Conservation (phyloP, 192 early-diverging fungal genomes). For the Gonapodya prolifera region DNA sequence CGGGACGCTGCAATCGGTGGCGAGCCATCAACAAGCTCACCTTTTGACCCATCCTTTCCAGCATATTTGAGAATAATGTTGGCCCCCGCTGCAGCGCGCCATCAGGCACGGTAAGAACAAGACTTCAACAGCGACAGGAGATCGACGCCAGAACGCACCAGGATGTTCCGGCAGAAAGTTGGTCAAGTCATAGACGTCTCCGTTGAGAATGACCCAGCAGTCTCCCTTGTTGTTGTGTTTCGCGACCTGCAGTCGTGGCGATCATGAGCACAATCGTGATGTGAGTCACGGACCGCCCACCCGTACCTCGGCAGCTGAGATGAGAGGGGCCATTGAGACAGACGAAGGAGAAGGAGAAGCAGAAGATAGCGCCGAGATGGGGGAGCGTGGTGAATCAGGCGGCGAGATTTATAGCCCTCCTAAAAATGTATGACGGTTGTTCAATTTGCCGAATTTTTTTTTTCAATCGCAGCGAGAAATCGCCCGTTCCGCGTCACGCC, state of each 20-base stretch:
- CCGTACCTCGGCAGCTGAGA: background rate
- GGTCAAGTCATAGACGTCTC: conserved; percentile 26
- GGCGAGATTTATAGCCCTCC: no score
- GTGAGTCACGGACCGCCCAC: background rate
- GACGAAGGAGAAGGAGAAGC: no score
- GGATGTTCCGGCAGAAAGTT: conserved; percentile 38
- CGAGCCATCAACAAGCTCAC: background rate
- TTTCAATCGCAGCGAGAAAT: no score
- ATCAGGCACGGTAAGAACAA: background rate
- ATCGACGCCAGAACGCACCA: conserved; percentile 8
- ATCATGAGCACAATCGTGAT: background rate
- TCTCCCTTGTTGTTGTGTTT: conserved; percentile 24
- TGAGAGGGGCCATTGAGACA: background rate
- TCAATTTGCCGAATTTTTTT: no score
- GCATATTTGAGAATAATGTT: conserved; percentile 44
- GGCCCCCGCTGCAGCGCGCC: conserved; percentile 4
- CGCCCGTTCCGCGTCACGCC: no score
- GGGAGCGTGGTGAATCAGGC: no score
- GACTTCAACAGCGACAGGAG: background rate
- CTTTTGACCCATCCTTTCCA: conserved; percentile 20
- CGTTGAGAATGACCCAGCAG: conserved; percentile 31
- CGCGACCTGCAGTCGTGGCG: background rate
- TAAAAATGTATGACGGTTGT: no score
- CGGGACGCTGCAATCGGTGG: background rate
- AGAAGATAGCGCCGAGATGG: no score